A percentile compares a stretch with the other conserved stretches of the same genome.
phyloP scores from a whole-genome alignment of 768 basidiomycete species.

The Tylopilus felleus region DNA sequence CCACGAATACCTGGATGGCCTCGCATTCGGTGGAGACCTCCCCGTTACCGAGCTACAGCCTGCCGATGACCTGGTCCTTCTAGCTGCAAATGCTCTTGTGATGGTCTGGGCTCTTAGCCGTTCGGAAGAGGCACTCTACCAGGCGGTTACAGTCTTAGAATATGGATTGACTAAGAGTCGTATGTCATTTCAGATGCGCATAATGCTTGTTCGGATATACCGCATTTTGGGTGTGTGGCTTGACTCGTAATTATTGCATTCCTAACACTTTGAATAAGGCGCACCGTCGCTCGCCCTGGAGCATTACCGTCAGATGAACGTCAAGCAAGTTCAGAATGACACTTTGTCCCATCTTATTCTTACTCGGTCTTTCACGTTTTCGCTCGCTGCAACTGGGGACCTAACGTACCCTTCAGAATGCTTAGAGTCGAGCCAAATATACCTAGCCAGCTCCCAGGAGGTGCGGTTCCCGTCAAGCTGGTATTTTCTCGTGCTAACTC shows the following conservation, averaged over 20 bases:
- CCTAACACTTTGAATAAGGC: conserved; percentile 41
- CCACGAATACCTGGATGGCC: conserved; percentile 60
- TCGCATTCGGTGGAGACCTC: conserved; percentile 63
- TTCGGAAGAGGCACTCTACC: conserved; percentile 58
- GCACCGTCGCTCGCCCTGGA: conserved; percentile 70
- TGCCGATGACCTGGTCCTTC: conserved; percentile 77
- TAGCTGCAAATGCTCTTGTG: conserved; percentile 68
- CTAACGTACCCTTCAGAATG: conserved; percentile 73
- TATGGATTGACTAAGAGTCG: conserved; percentile 69
- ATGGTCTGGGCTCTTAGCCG: conserved; percentile 56
- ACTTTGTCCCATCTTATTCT: conserved; percentile 84
- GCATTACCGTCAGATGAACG: conserved; percentile 72
- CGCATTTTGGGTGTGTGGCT: conserved; percentile 64
- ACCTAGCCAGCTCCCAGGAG: conserved; percentile 76
- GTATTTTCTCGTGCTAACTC: conserved; percentile 5
- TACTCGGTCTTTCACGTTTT: conserved; percentile 75
- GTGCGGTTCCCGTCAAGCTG: conserved; percentile 34
- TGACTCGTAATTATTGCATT: neutral
- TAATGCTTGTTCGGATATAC: conserved; percentile 78
- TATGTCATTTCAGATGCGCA: conserved; percentile 73
- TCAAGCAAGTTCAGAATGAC: conserved; percentile 87
- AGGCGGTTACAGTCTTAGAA: conserved; percentile 65
- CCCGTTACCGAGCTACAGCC: conserved; percentile 80
- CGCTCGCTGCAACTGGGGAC: conserved; percentile 71
- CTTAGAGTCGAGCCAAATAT: conserved; percentile 77